Evolutionary conservation across 1,284 basidiomycete genomes (phyloP), one percentile per base, ranked within the genome.

Genomic region (Chalciporus sp.): DNA sequence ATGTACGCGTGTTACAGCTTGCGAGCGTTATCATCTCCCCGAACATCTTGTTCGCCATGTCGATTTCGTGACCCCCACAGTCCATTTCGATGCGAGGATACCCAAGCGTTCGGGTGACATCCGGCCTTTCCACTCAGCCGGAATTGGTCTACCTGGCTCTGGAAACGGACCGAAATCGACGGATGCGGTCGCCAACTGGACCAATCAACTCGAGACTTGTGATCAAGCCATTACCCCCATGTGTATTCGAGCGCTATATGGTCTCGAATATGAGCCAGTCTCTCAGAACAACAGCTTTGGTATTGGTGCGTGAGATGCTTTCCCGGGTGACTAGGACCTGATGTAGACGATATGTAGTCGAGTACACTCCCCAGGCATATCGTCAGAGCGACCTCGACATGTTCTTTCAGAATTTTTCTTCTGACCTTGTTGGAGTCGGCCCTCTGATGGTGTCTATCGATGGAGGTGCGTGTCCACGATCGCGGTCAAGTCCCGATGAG

Each of bases 321-420:
- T 31, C 5, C 48, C 23, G 4, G 26, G 20, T 7, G 42, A 48
- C 4, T 31, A 3, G 29, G 27, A 9, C 29, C 17, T n/a, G 8
- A 37, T 31, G 52, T 42, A 62, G 0, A 23, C 37, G 1, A 43
- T 12, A 12, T 29, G 3, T 43, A 80, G 81, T 77, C 52, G 80
- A 82, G 57, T 80, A 75, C 57, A 76, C 76, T 7, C 81, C 81
- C 1, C 75, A 80, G 53, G 66, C 79, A 2, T 82, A 74, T 59
- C 57, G 74, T n/a, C 70, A 74, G 37, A 58, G 57, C 1, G 81
- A 82, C 53, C 67, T 83, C 19, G 67, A 82, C 50, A n/a, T 76
- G 58, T 81, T 82, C 58, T 76, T 77, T 41, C 42, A 49, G 58
- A 72, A 59, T 74, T 69, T n/a, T 42, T 74, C 72, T 10, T 57